phyloP scores from a whole-genome alignment of 2,329 filamentous ascomycete species.

The Aspergillus spinulosporus region DNA sequence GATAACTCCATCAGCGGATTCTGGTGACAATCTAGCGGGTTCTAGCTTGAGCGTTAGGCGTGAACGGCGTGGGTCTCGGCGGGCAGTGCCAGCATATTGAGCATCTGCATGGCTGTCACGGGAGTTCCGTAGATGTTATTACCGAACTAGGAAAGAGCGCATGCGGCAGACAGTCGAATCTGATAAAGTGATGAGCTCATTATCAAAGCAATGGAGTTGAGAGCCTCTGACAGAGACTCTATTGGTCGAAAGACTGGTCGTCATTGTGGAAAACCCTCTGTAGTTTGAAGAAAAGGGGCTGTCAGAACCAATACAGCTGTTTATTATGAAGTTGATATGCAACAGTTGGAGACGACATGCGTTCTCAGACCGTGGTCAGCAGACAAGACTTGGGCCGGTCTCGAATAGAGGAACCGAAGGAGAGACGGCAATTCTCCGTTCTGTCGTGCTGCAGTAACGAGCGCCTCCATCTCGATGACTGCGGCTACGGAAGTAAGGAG shows the following conservation, averaged over 20 bases:
- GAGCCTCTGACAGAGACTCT: background rate
- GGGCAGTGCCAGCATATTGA: constrained; percentile 1
- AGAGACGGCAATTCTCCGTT: constrained; percentile 8
- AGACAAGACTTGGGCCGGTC: background rate
- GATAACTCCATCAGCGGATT: constrained; percentile 30
- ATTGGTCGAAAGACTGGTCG: constrained; percentile 19
- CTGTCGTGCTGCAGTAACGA: background rate
- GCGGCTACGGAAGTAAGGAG: constrained; percentile 14
- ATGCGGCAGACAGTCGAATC: background rate
- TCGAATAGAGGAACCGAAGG: constrained; percentile 13
- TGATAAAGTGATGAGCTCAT: constrained; percentile 5
- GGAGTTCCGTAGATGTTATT: background rate
- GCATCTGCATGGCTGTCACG: background rate
- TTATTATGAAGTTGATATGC: background rate
- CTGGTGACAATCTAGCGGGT: constrained; percentile 34
- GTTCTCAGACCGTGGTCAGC: background rate
- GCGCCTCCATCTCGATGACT: constrained; percentile 4
- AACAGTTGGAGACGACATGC: background rate
- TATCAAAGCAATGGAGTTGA: background rate
- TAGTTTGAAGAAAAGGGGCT: constrained; percentile 9
- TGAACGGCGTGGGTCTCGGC: constrained; percentile 19
- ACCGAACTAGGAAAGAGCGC: constrained; percentile 8
- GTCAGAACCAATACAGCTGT: background rate
- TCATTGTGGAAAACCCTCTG: constrained; percentile 2
- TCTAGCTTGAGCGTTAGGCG: constrained; percentile 31